A percentile compares a stretch with the other conserved stretches of the same genome.
These are phyloP conservation scores for Sporothrix mexicana DNA, from an alignment of 2,329 filamentous ascomycete species.

Conservation along the genomic window DNA sequence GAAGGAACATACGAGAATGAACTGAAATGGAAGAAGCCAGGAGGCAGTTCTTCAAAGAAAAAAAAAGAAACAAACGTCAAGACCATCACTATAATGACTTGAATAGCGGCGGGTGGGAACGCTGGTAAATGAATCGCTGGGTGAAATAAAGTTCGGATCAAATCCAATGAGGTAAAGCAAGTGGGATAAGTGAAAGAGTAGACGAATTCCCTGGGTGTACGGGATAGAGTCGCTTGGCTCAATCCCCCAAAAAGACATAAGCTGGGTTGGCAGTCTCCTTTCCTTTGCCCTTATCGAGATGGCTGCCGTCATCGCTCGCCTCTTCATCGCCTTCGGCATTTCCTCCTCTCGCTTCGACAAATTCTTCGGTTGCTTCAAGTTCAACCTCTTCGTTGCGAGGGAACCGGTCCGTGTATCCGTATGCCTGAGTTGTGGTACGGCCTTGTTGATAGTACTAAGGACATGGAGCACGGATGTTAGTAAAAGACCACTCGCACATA, in stretches of 20 bases:
- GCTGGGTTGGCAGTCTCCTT: not conserved
- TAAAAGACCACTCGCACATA: not conserved
- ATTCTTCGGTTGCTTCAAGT: not conserved
- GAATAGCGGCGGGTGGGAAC: too few relatives aligned
- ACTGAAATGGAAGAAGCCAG: too few relatives aligned
- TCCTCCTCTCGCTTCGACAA: not conserved
- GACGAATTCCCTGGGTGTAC: not conserved
- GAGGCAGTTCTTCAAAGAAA: too few relatives aligned
- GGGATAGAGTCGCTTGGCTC: not conserved
- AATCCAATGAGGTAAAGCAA: not conserved
- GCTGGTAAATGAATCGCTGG: too few relatives aligned
- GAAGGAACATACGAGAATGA: too few relatives aligned
- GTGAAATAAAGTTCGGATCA: too few relatives aligned
- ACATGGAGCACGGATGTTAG: not conserved
- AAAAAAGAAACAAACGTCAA: too few relatives aligned
- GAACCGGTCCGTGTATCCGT: not conserved
- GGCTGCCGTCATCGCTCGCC: too few relatives aligned
- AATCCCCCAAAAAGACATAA: not conserved
- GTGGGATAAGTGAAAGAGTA: not conserved
- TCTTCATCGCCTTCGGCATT: not conserved
- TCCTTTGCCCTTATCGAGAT: not conserved
- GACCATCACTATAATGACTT: too few relatives aligned
- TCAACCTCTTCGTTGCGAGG: conserved; percentile 3
- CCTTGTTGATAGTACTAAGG: not conserved
- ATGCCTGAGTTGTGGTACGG: not conserved